These are phyloP conservation scores for Linum lewisii DNA, from an alignment of 345 rosid species.

Conservation along the genomic window DNA sequence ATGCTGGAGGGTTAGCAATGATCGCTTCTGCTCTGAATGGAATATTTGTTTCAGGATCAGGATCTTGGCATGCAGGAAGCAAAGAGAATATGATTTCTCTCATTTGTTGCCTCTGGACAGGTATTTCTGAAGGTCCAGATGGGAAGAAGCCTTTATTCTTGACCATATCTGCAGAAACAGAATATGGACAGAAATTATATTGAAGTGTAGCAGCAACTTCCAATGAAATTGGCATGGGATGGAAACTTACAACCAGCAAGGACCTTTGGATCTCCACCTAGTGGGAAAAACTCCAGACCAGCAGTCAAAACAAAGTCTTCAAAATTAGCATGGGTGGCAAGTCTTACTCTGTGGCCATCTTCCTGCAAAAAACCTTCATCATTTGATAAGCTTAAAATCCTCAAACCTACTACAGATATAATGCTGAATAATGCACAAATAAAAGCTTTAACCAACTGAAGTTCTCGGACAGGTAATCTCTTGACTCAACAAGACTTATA, in stretches of 20 bases:
- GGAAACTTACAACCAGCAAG: slow-evolving; percentile 24
- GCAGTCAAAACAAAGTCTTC: slow-evolving; percentile 22
- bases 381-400: slow-evolving; percentile 3
- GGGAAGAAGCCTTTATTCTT: slow-evolving; percentile 62
- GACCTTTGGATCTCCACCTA: slow-evolving; percentile 28
- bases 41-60: slow-evolving; percentile 30
- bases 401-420: not conserved
- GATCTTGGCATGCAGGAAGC: slow-evolving; percentile 36
- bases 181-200: not conserved
- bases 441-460: not conserved
- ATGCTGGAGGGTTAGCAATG: slow-evolving; percentile 54
- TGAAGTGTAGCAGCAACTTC: not conserved
- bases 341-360: slow-evolving; percentile 27
- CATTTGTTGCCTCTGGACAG: slow-evolving; percentile 40
- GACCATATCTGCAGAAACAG: slow-evolving; percentile 41
- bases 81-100: slow-evolving; percentile 40
- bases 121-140: slow-evolving; percentile 47
- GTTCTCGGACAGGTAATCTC: not conserved
- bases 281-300: slow-evolving; percentile 27
- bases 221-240: not conserved
- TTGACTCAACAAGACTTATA: no score
- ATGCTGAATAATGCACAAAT: not conserved
- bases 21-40: slow-evolving; percentile 38
- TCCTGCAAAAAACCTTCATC: slow-evolving; percentile 16
- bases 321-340: slow-evolving; percentile 26